Percentiles rank a stretch among this genome's conserved stretches.
phyloP scores from a whole-genome alignment of 306 rosid species.

The peach (Prunus persica) region Prunus_persica_NCBIv2 NC_034014.1:25047501-25048000 shows the following conservation, averaged over 20 bases:
- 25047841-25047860: constrained; percentile 53
- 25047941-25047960: constrained; percentile 60
- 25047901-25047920: constrained; percentile 57
- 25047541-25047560: not conserved
- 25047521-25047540: constrained; percentile 21
- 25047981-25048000: constrained; percentile 31
- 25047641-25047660: not conserved
- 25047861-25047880: constrained; percentile 70
- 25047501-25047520: constrained; percentile 84
- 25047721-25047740: constrained; percentile 1
- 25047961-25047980: constrained; percentile 63
- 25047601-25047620: not conserved
- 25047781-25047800: not conserved
- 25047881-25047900: constrained; percentile 69
- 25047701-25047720: too few relatives aligned
- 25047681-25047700: too few relatives aligned
- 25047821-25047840: not conserved
- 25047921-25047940: constrained; percentile 62
- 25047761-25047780: not conserved
- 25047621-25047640: not conserved
- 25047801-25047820: not conserved
- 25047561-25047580: not conserved
- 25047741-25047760: not conserved
- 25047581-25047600: not conserved
- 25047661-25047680: not conserved